Conservation (phyloP, 805 yeast genomes). For the Clavispora santaluciae region DNA sequence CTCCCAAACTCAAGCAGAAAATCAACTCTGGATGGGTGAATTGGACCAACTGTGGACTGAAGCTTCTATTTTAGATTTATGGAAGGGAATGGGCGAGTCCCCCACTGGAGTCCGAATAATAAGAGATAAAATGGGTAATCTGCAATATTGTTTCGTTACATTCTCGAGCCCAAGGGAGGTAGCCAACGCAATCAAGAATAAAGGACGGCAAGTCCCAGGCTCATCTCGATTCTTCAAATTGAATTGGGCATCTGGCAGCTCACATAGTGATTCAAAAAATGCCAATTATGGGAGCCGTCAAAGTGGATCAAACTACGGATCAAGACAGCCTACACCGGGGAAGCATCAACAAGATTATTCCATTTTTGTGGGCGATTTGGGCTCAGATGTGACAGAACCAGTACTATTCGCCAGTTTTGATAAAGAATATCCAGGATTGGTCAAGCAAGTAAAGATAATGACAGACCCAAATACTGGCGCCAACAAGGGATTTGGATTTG, state of each 20-base stretch:
- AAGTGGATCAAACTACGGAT: not conserved
- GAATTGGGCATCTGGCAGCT: conserved; percentile 74
- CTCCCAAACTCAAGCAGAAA: conserved; percentile 14
- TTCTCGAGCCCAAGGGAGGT: conserved; percentile 61
- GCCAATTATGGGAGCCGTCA: not conserved
- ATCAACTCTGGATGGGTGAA: conserved; percentile 84
- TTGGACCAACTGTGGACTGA: conserved; percentile 85
- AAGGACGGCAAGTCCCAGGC: conserved; percentile 70
- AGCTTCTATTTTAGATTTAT: conserved; percentile 54
- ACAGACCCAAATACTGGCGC: conserved; percentile 63
- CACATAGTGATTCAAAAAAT: conserved; percentile 1
- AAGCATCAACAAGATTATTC: conserved; percentile 44
- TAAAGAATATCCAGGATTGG: conserved; percentile 59
- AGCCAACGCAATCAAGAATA: conserved; percentile 56
- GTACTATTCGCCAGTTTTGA: conserved; percentile 62
- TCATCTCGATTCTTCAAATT: conserved; percentile 53
- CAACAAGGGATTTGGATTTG: conserved; percentile 86
- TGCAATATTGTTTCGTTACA: conserved; percentile 70
- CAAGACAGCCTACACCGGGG: not conserved
- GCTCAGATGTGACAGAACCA: conserved; percentile 66
- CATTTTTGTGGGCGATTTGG: conserved; percentile 81
- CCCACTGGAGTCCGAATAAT: conserved; percentile 60
- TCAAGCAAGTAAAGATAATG: conserved; percentile 75
- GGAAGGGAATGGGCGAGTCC: conserved; percentile 68
- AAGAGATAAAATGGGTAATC: conserved; percentile 49